A percentile compares a stretch with the other conserved stretches of the same genome.
Conservation (phyloP, 805 yeast genomes). For the Suhomyces faveliae region DNA sequence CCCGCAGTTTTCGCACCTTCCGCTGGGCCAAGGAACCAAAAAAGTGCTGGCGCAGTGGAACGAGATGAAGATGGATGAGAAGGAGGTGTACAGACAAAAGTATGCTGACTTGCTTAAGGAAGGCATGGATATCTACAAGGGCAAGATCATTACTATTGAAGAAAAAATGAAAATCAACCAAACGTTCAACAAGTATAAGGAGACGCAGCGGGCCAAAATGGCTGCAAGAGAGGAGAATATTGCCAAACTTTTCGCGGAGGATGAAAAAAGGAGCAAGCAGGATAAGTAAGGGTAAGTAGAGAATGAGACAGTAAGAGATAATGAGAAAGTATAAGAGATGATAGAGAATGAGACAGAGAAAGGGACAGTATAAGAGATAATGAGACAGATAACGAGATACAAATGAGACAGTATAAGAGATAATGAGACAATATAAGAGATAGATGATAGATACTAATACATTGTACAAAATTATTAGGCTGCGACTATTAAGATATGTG, state of each 20-base stretch:
- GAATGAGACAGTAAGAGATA: not conserved
- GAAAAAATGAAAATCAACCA: conserved; percentile 19
- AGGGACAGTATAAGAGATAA: no score
- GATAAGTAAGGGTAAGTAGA: not conserved
- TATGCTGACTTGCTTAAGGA: conserved; percentile 23
- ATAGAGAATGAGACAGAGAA: no score
- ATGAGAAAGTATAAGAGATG: not conserved
- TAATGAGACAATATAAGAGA: no score
- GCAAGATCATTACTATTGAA: conserved; percentile 27
- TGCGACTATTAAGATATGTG: no score
- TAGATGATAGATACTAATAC: no score
- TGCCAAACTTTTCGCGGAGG: not conserved
- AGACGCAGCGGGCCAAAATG: conserved; percentile 8
- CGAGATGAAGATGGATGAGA: conserved; percentile 22
- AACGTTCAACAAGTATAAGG: conserved; percentile 12
- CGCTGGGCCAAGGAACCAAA: conserved; percentile 15
- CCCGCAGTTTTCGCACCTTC: conserved; percentile 13
- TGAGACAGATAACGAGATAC: no score
- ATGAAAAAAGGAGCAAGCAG: no score
- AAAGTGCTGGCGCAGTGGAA: conserved; percentile 24
- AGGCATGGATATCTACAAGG: conserved; percentile 31
- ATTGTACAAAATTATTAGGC: no score
- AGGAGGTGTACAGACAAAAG: conserved; percentile 27
- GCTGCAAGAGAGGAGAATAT: conserved; percentile 6
- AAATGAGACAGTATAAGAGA: no score